A percentile compares a stretch with the other conserved stretches of the same genome.
phyloP scores from a whole-genome alignment of 2,329 filamentous ascomycete genomes.

The Scytalidium sp. region DNA sequence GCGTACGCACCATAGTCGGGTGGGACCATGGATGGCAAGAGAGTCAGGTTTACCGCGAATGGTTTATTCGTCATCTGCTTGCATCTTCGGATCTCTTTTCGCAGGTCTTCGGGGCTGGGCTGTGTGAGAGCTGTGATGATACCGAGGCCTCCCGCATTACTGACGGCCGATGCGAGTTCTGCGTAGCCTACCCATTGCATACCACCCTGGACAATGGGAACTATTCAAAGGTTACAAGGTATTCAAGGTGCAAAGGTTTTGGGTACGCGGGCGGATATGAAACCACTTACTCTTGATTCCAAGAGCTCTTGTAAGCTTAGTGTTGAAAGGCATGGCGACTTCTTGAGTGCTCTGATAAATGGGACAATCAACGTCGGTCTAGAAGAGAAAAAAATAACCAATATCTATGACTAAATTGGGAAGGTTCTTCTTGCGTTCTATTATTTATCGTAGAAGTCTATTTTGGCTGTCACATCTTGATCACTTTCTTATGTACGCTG shows the following conservation, averaged over 20 bases:
- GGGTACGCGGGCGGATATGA: background rate
- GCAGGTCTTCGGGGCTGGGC: constrained; percentile 85
- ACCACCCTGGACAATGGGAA: constrained; percentile 80
- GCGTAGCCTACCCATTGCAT: constrained; percentile 87
- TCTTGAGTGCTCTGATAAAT: background rate
- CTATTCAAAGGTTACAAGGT: constrained; percentile 37
- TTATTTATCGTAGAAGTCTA: background rate
- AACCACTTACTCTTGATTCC: constrained; percentile 37
- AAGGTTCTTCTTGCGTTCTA: too few relatives aligned
- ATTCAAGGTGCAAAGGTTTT: background rate
- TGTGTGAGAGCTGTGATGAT: constrained; percentile 89
- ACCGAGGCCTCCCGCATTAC: constrained; percentile 78
- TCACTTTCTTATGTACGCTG: background rate
- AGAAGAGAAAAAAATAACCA: background rate
- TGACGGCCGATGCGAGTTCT: constrained; percentile 72
- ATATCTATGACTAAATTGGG: background rate
- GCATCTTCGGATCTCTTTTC: constrained; percentile 88
- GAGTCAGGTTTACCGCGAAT: constrained; percentile 93
- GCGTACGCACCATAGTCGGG: constrained; percentile 93
- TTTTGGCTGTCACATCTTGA: background rate
- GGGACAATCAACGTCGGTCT: background rate
- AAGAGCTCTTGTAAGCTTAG: constrained; percentile 32
- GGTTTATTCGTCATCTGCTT: constrained; percentile 73
- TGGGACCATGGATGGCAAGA: constrained; percentile 83
- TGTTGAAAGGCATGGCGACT: constrained; percentile 34